Evolutionary conservation across 768 basidiomycete species (phyloP), one percentile per base, ranked within the genome.

Genomic region (Leccinum barrowsii): DNA sequence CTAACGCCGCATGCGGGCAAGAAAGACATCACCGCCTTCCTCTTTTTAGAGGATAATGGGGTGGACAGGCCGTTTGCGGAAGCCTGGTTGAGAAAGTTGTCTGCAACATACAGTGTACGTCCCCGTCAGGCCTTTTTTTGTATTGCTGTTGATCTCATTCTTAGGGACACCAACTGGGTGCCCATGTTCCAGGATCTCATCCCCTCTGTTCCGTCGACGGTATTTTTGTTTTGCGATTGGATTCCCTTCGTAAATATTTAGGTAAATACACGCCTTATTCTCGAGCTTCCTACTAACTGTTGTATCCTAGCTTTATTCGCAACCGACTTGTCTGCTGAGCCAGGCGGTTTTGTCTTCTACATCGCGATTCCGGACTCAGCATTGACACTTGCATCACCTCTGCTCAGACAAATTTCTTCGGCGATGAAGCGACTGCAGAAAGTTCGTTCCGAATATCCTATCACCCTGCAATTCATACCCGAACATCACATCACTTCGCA

Each of bases 381-480:
- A 28, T 82, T 90, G 74, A 82, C 84, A 0, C 77, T 90, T 3
- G 76, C 83, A 10, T 92, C 88, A 0, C 81, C 83, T 13, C 69
- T 81, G 19, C 80, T 92, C n/a, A 84, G 89, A 19, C 85, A 88
- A 67, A 75, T 90, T 28, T 79, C 89, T 54, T 83, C 82, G 7
- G 79, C 85, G 3, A 73, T 85, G 60, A 85, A 83, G 64, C 86
- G 86, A 59, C 72, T 80, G 3, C 68, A 78, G 56, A 82, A 80
- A 69, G 71, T 77, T 12, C 75, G 77, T 50, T 68, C 79, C 12
- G 76, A 78, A 22, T 57, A 70, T 13, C 82, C 83, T 52, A 76
- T 88, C 17, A 75, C 87, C 28, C 82, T 90, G 58, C 89, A 94
- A 56, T 82, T 92, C 61, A 75, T 94, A 47, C 89, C 92, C 4